Evolutionary conservation across 345 rosid species (phyloP), one percentile per base, ranked within the genome.

Genomic region (Syzygium aqueum): DNA sequence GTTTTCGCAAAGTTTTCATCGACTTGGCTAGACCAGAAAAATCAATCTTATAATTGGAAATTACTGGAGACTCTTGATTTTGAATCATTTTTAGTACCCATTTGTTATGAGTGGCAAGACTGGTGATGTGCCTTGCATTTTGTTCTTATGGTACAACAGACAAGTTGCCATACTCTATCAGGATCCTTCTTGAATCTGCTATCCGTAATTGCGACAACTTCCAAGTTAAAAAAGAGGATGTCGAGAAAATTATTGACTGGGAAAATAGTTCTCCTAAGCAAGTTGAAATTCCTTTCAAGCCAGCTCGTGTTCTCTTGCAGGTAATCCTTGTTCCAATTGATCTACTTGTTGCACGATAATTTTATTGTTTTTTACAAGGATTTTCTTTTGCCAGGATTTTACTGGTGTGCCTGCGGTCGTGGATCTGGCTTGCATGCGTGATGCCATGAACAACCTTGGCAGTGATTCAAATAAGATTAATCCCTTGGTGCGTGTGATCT

Each of bases 371-470:
- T 88, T 86, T 85, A 88, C 46, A 43, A 30, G 63, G 51, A 23
- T 88, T 54, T 19, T 89, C 17, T 84, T 82, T 86, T 88, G 59
- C 78, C 94, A 98, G 99, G 99, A 96, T 91, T 96, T 98, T 92
- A 98, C 99, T 86, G 99, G 99, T n/a, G 99, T 98, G 50, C 99
- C 99, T 52, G 99, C 97, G 46, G 99, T 96, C 53, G 99, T 98
- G 83, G 99, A 98, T 89, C 99, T 98, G 85, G 99, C 99, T 88
- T 92, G 96, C 84, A 98, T 98, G 99, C 96, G 99, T 88, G 99
- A 98, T 95, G 99, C 99, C 17, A 96, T 98, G 99, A 93, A 90
- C 86, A 96, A 88, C 51, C 96, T 98, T 37, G 98, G 98, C 61
- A 92, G 99, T 90, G 99, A 98, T 88, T 90, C 99, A 7, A 92